These are phyloP conservation scores for Aquanectria penicillioides DNA, from an alignment of 2,329 filamentous ascomycete species.

Conservation along the genomic window DNA sequence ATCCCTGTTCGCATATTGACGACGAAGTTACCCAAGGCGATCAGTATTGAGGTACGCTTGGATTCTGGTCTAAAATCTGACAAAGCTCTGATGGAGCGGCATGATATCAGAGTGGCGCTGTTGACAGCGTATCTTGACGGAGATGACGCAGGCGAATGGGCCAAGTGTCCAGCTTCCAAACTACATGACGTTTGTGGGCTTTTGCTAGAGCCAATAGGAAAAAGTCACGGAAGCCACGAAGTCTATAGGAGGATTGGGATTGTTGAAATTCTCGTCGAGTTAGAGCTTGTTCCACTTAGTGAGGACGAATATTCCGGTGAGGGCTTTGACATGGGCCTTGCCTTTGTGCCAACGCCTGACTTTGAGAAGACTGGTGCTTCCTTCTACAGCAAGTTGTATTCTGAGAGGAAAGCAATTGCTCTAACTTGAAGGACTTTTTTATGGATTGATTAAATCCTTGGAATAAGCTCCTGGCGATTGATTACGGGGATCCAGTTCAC, in stretches of 20 bases:
- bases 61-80: neutral
- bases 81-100: neutral
- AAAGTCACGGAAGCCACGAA: neutral
- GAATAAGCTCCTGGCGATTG: no score
- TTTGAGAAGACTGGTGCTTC: no score
- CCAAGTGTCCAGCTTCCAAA: neutral
- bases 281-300: conserved; percentile 27
- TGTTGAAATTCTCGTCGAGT: neutral
- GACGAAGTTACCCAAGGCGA: neutral
- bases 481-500: no score
- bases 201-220: neutral
- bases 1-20: neutral
- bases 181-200: neutral
- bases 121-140: neutral
- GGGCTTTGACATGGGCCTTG: no score
- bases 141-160: neutral
- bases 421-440: no score
- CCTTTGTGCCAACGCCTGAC: no score
- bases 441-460: no score
- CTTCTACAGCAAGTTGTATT: no score
- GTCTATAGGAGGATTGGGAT: neutral
- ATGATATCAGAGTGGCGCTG: neutral
- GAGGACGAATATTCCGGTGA: no score
- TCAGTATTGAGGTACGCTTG: neutral
- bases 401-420: no score